A percentile compares a stretch with the other conserved stretches of the same genome.
Evolutionary conservation across 164 flowering plant species (phyloP).

Genomic region (Paratinospora sagittata): DNA sequence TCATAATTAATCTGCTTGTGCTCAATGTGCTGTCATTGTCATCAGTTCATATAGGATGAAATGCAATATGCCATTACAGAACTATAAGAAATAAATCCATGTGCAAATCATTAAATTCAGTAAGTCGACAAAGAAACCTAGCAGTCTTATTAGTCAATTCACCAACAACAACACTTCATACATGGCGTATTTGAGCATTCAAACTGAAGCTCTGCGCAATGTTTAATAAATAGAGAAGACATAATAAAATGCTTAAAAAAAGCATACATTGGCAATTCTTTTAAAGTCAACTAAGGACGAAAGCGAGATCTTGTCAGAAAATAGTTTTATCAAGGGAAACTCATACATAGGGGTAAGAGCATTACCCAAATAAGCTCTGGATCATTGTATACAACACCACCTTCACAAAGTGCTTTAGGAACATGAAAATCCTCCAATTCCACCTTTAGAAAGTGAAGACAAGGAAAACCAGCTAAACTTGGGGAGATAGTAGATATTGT

Average conservation of each 20-base stretch:
- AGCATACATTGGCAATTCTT: too few species aligned
- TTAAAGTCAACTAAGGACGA: background rate
- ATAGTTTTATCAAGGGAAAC: background rate
- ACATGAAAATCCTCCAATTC: conserved; percentile 35
- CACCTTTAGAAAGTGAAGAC: conserved; percentile 44
- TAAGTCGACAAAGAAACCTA: background rate
- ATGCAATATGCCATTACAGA: background rate
- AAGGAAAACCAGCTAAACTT: conserved; percentile 24
- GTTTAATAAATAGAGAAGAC: too few species aligned
- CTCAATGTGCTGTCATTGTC: too few species aligned
- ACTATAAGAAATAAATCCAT: background rate
- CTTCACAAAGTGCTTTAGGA: conserved; percentile 38
- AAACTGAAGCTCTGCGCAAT: too few species aligned
- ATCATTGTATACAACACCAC: conserved; percentile 29
- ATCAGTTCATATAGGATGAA: background rate
- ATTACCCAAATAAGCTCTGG: conserved; percentile 25
- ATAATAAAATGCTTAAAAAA: too few species aligned
- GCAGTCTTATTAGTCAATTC: background rate
- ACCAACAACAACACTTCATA: background rate
- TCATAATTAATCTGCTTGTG: background rate
- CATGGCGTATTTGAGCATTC: background rate
- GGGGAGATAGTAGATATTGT: conserved; percentile 29
- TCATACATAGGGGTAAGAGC: conserved; percentile 9
- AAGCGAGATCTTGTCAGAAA: background rate
- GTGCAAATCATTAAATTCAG: background rate